A percentile compares a stretch with the other conserved stretches of the same genome.
Conservation (phyloP, 2,329 filamentous ascomycete species). For the Fusarium phyllophilum region DNA sequence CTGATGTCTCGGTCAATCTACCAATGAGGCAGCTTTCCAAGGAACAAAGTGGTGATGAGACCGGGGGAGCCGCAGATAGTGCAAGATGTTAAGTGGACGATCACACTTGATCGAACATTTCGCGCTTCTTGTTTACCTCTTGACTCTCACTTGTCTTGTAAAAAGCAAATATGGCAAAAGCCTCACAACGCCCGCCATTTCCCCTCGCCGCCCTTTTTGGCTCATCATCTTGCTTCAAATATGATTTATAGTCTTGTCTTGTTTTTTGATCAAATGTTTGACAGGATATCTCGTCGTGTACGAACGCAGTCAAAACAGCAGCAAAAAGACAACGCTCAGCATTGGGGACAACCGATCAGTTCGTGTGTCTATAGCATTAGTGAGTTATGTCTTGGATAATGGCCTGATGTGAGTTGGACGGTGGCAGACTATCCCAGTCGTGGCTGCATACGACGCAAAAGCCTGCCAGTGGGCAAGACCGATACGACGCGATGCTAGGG, state of each 20-base stretch:
- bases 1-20: constrained; percentile 40
- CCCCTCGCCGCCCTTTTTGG: constrained; percentile 2
- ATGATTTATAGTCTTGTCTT: neutral
- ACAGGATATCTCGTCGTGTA: neutral
- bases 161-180: constrained; percentile 37
- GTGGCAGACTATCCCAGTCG: constrained; percentile 36
- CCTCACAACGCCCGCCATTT: constrained; percentile 17
- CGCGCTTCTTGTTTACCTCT: constrained; percentile 36
- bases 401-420: constrained; percentile 40
- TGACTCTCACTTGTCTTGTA: constrained; percentile 20
- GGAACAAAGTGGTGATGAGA: constrained; percentile 43
- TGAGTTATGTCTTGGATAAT: constrained; percentile 23
- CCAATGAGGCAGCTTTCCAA: constrained; percentile 42
- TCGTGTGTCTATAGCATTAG: constrained; percentile 5
- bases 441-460: constrained; percentile 41
- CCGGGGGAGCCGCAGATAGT: constrained; percentile 45
- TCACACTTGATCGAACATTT: constrained; percentile 45
- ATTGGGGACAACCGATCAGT: neutral
- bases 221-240: neutral
- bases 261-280: neutral
- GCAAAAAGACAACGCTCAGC: neutral
- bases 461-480: constrained; percentile 23
- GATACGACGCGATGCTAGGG: constrained; percentile 25
- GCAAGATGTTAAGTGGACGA: constrained; percentile 42
- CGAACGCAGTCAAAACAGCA: neutral